phyloP scores from a whole-genome alignment of 768 basidiomycete genomes.

The Mycena rebaudengoi region DNA sequence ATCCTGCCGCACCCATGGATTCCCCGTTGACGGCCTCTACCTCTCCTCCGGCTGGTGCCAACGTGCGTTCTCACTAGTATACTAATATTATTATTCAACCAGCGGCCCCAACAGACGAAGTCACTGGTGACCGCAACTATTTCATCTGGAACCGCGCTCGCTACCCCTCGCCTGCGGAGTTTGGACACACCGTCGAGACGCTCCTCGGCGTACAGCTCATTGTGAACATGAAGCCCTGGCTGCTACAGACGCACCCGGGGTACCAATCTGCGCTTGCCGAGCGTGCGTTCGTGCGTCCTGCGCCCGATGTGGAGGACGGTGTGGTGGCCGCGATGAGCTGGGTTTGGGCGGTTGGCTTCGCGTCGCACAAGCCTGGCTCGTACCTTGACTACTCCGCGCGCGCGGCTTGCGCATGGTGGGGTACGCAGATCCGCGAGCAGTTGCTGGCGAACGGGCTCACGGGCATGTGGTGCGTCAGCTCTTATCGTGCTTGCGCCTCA shows the following conservation, averaged over 20 bases:
- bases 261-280: constrained; percentile 9
- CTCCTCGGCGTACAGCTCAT: constrained; percentile 29
- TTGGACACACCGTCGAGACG: constrained; percentile 24
- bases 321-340: constrained; percentile 19
- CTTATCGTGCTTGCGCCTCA: no score
- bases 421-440: constrained; percentile 20
- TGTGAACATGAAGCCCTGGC: constrained; percentile 28
- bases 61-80: not conserved
- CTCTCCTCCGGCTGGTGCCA: constrained; percentile 31
- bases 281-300: constrained; percentile 20
- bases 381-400: constrained; percentile 26
- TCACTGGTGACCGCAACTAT: constrained; percentile 25
- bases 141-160: constrained; percentile 29
- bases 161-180: constrained; percentile 24
- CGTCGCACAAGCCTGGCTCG: constrained; percentile 24
- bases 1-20: constrained; percentile 26
- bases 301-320: constrained; percentile 18
- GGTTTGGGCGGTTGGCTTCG: constrained; percentile 26
- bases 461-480: constrained; percentile 18
- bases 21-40: constrained; percentile 28
- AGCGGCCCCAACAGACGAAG: constrained; percentile 19
- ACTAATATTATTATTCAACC: not conserved
- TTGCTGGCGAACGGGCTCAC: constrained; percentile 25
- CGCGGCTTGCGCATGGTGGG: constrained; percentile 23
- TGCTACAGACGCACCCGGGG: constrained; percentile 19